Conservation (phyloP, 1,284 basidiomycete genomes). For the Austropuccinia psidii region DNA sequence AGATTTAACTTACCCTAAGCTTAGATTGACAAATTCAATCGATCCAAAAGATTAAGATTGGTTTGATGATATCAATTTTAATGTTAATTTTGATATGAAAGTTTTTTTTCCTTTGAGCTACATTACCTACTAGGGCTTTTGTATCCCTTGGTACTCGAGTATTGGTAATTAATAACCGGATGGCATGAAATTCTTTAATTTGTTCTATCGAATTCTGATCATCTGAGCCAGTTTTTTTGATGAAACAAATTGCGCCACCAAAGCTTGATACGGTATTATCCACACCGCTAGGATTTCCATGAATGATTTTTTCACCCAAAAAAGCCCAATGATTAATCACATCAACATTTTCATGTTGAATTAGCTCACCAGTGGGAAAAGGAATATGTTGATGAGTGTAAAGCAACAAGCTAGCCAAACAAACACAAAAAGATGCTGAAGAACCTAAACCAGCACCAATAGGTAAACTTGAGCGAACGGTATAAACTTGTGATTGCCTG, state of each 20-base stretch:
- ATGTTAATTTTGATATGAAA: too few species aligned
- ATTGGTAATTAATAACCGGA: slow-evolving; percentile 78
- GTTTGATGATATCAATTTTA: too few species aligned
- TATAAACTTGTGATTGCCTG: slow-evolving; percentile 68
- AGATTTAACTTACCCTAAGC: too few species aligned
- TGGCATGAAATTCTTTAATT: slow-evolving; percentile 62
- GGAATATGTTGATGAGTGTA: slow-evolving; percentile 48
- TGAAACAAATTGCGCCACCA: slow-evolving; percentile 88
- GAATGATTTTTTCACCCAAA: slow-evolving; percentile 87
- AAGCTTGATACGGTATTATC: slow-evolving; percentile 92
- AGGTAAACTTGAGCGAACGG: slow-evolving; percentile 85
- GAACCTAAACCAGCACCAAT: slow-evolving; percentile 97
- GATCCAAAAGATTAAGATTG: too few species aligned
- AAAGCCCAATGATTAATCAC: slow-evolving; percentile 90
- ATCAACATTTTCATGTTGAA: slow-evolving; percentile 57
- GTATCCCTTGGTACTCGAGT: slow-evolving; percentile 87
- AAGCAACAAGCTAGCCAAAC: slow-evolving; percentile 71
- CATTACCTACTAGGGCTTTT: slow-evolving; percentile 84
- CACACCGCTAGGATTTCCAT: slow-evolving; percentile 94
- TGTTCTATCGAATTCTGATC: slow-evolving; percentile 72
- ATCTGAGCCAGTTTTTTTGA: slow-evolving; percentile 56
- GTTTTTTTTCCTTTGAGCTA: slow-evolving; percentile 63
- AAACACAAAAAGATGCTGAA: slow-evolving; percentile 87
- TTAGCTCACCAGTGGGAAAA: slow-evolving; percentile 57
- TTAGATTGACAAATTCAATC: too few species aligned